Evolutionary conservation across 2,329 filamentous ascomycete genomes (phyloP), one percentile per base, ranked within the genome.

Genomic region (Penicillium sp.): DNA sequence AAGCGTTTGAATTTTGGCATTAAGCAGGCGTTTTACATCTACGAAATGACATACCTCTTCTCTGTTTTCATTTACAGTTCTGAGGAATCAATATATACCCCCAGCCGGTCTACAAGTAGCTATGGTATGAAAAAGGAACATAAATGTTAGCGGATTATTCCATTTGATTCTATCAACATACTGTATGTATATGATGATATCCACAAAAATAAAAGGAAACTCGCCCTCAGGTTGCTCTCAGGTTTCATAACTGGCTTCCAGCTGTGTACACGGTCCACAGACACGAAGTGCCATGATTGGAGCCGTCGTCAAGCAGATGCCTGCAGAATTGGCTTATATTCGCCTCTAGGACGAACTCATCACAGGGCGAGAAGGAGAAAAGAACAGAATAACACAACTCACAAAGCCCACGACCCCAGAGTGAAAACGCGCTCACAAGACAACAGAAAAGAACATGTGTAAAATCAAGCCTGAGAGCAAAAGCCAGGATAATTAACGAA

Each of bases 161-260:
- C 3, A 11, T 11, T 47, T 47, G 29, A 23, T 34, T n/a, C 45
- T 23, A 34, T 15, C 13, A 34, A 34, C 8, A 9, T 21, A 8
- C 27, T 16, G 3, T 38, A 19, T n/a, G n/a, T 27, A 36, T 15
- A 49, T 49, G 5, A 13, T 44, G 27, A 21, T 34, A 9, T 10
- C 15, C 16, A 25, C 5, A n/a, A 50, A 31, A 31, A 16, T 19
- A 31, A 23, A 48, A 27, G 27, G 16, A 49, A 41, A 34, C 53
- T 52, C 53, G 54, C 54, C 54, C 54, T 56, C 54, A 56, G 41
- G 27, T 55, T 56, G 54, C 54, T 56, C 54, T 56, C 54, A 13
- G 41, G 25, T 40, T 39, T 56, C 41, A 56, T 52, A 44, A 56
- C 36, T 11, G 54, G 34, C 54, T 46, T 47, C 54, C 33, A 53